Evolutionary conservation across 495 filamentous ascomycete species (phyloP).

Genomic region (Podospora appendiculata): DNA sequence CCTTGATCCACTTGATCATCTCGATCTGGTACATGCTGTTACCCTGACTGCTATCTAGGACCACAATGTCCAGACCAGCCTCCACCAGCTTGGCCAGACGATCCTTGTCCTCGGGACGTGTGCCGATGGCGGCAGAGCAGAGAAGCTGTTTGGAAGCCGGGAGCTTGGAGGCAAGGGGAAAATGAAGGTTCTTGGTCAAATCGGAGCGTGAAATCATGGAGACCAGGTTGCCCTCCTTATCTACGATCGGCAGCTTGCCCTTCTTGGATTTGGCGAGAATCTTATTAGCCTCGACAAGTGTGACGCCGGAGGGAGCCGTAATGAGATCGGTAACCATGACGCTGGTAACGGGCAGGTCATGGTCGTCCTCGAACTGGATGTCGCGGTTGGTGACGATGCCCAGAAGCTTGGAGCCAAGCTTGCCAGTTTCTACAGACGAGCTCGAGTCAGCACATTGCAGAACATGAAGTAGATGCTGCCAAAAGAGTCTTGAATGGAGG

Average conservation of each 20-base stretch:
- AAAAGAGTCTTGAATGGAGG: slow-evolving; percentile 29
- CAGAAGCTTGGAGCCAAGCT: slow-evolving; percentile 85
- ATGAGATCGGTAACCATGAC: slow-evolving; percentile 96
- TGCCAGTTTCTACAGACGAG: slow-evolving; percentile 66
- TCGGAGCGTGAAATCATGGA: slow-evolving; percentile 95
- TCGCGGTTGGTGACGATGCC: slow-evolving; percentile 97
- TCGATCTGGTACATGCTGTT: slow-evolving; percentile 96
- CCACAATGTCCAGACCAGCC: slow-evolving; percentile 89
- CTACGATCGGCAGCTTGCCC: slow-evolving; percentile 96
- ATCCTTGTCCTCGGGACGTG: slow-evolving; percentile 80
- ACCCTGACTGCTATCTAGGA: slow-evolving; percentile 93
- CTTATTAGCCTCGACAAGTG: slow-evolving; percentile 79
- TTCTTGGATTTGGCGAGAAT: slow-evolving; percentile 96
- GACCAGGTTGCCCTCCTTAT: slow-evolving; percentile 75
- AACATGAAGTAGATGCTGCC: slow-evolving; percentile 5
- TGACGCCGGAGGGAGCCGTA: slow-evolving; percentile 81
- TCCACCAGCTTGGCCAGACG: slow-evolving; percentile 85
- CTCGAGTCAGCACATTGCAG: slow-evolving; percentile 21
- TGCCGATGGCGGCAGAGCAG: slow-evolving; percentile 90
- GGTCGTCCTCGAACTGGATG: slow-evolving; percentile 83
- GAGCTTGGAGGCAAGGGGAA: slow-evolving; percentile 92
- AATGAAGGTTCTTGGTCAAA: slow-evolving; percentile 97
- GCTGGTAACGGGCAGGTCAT: slow-evolving; percentile 66
- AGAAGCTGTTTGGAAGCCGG: slow-evolving; percentile 97
- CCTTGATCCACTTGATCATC: slow-evolving; percentile 94